Conservation (phyloP, 164 flowering plant species). For the Magnolia kwangsiensis region DNA sequence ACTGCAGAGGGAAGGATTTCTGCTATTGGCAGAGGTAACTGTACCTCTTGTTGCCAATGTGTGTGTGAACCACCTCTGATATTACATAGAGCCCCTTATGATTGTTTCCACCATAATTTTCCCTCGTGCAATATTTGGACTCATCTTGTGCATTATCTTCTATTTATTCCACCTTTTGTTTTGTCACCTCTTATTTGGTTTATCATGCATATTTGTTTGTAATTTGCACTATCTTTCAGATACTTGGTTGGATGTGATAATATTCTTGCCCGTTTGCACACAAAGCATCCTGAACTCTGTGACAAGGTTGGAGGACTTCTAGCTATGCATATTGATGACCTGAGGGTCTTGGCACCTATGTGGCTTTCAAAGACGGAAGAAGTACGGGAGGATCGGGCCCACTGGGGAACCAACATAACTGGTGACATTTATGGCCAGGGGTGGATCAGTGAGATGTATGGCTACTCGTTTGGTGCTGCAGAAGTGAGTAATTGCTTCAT, state of each 20-base stretch:
- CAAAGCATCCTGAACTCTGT: constrained; percentile 86
- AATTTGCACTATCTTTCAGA: constrained; percentile 30
- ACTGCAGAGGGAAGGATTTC: background rate
- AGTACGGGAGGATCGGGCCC: constrained; percentile 88
- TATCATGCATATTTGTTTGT: background rate
- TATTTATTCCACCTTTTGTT: background rate
- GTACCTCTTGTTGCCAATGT: background rate
- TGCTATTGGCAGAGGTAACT: background rate
- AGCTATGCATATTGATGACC: constrained; percentile 97
- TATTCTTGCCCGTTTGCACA: constrained; percentile 79
- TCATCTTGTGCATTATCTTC: background rate
- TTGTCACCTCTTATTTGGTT: background rate
- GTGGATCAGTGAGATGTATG: constrained; percentile 99
- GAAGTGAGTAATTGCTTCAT: constrained; percentile 49
- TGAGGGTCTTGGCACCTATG: constrained; percentile 83
- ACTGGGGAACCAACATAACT: constrained; percentile 89
- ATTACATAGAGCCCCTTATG: background rate
- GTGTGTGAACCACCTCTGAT: background rate
- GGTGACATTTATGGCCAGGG: constrained; percentile 93
- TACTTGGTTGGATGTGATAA: constrained; percentile 96
- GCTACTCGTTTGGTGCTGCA: constrained; percentile 98
- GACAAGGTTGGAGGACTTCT: constrained; percentile 98
- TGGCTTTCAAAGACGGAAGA: constrained; percentile 99
- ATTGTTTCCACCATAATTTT: background rate
- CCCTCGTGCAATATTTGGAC: background rate